These are phyloP conservation scores for Syzygium aqueum DNA, from an alignment of 345 rosid genomes.

Conservation along the genomic window DNA sequence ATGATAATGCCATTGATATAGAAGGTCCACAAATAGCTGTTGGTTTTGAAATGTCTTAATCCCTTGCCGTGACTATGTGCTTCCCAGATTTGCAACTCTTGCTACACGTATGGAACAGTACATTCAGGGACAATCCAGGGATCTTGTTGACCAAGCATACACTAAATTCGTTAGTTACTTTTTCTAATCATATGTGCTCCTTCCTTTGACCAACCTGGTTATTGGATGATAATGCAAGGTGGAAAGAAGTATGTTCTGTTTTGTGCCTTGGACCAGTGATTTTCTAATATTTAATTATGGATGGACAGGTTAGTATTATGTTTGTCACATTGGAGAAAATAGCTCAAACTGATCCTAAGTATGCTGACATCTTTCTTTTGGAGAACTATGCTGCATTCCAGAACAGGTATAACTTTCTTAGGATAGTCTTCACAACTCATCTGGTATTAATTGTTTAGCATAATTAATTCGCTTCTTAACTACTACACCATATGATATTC, in stretches of 20 bases:
- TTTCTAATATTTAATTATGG: neutral
- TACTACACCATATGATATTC: neutral
- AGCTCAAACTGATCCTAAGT: conserved; percentile 88
- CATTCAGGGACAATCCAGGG: conserved; percentile 96
- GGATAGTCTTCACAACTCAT: neutral
- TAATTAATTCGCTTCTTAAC: neutral
- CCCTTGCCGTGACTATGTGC: neutral
- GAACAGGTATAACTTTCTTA: conserved; percentile 45
- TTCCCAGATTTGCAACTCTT: conserved; percentile 81
- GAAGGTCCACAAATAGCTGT: neutral
- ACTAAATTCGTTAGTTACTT: conserved; percentile 74
- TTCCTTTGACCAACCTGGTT: neutral
- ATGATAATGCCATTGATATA: neutral
- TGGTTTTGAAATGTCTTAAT: neutral
- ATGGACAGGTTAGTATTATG: conserved; percentile 86
- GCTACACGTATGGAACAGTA: conserved; percentile 99
- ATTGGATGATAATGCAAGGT: neutral
- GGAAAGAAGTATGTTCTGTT: neutral
- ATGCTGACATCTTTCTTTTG: conserved; percentile 81
- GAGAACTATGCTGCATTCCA: conserved; percentile 99
- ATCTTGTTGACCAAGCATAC: conserved; percentile 96
- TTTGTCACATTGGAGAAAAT: conserved; percentile 90
- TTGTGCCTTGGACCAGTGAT: neutral
- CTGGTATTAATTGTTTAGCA: neutral
- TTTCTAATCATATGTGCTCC: neutral